phyloP scores from a whole-genome alignment of 139 green algal genomes.

The Tetraselmis striata region DNA sequence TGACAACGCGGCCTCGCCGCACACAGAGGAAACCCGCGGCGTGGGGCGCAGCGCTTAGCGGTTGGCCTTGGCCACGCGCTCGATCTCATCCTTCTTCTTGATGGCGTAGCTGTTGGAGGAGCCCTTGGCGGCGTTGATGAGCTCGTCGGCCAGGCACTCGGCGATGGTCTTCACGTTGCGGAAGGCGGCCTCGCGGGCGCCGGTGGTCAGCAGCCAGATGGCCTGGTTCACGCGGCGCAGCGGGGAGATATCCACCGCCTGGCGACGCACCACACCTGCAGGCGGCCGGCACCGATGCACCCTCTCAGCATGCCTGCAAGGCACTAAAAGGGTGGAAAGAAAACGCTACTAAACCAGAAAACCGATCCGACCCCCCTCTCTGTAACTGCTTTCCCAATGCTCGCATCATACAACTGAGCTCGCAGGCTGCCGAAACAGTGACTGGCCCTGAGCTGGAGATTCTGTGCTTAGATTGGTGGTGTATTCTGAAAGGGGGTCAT shows the following conservation, averaged over 20 bases:
- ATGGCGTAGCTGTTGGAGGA: constrained; percentile 96
- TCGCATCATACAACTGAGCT: too few species aligned
- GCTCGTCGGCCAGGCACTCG: constrained; percentile 98
- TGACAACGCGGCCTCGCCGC: background rate
- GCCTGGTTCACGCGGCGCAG: constrained; percentile 95
- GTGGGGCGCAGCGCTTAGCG: constrained; percentile 57
- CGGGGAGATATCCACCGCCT: constrained; percentile 99
- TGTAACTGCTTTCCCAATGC: too few species aligned
- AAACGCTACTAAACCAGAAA: too few species aligned
- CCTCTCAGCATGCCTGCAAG: too few species aligned
- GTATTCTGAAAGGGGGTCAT: too few species aligned
- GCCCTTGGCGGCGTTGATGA: constrained; percentile 99
- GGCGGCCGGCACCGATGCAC: background rate
- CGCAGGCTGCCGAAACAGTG: too few species aligned
- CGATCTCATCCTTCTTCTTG: constrained; percentile 99
- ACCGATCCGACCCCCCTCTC: too few species aligned
- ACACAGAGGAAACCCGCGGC: background rate
- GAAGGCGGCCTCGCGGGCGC: constrained; percentile 92
- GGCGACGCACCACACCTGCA: constrained; percentile 53
- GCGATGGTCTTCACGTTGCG: constrained; percentile 99
- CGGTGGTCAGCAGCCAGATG: constrained; percentile 90
- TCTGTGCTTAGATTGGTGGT: too few species aligned
- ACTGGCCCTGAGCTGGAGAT: too few species aligned
- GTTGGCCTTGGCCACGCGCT: constrained; percentile 99
- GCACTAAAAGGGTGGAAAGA: too few species aligned